Evolutionary conservation across 169 alveolate species (phyloP).

Genomic region (Eimeria acervulina): DNA sequence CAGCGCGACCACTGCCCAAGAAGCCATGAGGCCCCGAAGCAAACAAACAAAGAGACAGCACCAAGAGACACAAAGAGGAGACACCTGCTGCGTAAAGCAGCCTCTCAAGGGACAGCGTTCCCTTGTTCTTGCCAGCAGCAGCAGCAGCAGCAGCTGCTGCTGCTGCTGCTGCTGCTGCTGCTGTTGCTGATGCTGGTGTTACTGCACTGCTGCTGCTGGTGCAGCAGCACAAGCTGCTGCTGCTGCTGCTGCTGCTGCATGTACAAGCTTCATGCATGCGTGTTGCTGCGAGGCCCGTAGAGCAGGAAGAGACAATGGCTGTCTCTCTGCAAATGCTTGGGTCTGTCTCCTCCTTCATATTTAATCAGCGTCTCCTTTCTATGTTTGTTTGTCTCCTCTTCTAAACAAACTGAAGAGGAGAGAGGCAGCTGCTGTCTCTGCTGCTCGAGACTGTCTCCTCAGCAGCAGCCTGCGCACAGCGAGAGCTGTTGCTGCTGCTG

Average conservation of each 20-base stretch:
- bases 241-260: background rate
- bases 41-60: background rate
- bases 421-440: constrained; percentile 11
- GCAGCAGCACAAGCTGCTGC: background rate
- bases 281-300: background rate
- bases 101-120: background rate
- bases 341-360: background rate
- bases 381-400: background rate
- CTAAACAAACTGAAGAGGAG: background rate
- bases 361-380: background rate
- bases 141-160: background rate
- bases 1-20: background rate
- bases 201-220: constrained; percentile 1
- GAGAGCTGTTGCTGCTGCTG: no score
- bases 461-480: constrained; percentile 1
- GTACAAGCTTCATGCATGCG: background rate
- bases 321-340: background rate
- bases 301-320: background rate
- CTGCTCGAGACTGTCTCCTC: constrained; percentile 17
- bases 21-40: background rate
- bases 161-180: background rate
- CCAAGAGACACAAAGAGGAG: background rate
- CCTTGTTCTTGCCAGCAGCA: background rate
- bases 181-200: background rate
- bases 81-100: background rate